Base-by-base conservation (phyloP, 2,329 filamentous ascomycete genomes). In the Penicillium sp. region DNA sequence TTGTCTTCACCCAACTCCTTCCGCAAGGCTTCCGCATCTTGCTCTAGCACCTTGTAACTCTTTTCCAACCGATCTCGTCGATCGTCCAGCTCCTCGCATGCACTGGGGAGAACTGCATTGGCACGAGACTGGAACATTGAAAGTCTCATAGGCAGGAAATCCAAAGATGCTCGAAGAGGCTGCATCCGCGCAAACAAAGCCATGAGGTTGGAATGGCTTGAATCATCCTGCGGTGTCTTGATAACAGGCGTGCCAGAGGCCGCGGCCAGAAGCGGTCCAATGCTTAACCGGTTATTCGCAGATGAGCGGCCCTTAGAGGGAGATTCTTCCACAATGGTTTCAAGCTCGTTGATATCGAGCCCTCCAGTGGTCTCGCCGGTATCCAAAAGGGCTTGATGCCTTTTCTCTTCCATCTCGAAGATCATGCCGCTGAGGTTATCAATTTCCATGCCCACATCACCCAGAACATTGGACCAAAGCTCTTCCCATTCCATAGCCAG, bases 401-500 rank as follows among this genome's bases (percentile, higher is more conserved):
- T 85, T 63, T 92, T 89, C 77, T 98, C 95, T 74, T 99, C 95
- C 92, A 98, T 96, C 75, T 98, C 93, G 69, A 98, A 98, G 29
- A 98, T 91, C 48, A 96, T 79, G 39, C 90, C 84, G 68, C 85
- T 86, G 16, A 96, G 81, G 45, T 89, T 88, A 62, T 95, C 90
- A 70, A 92, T 88, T 76, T 99, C 95, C 61, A 88, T 87, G 52
- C 93, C 91, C 60, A 98, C 96, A 72, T 98, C 93, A 45, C 93
- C 93, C 3, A 99, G 81, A 3, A 98, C 93, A 62, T 85, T 91
- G 67, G 92, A 92, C 93, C 95, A 98, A 35, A 99, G 81, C 76
- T 98, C 93, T 74, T 97, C 93, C 93, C 93, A 99, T 71, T 99
- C 95, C 92, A 98, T 96, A 47, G 95, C 95, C 57, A 96, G 87